phyloP scores from a whole-genome alignment of 1,284 basidiomycete species.

The Marasmius oreades region DNA sequence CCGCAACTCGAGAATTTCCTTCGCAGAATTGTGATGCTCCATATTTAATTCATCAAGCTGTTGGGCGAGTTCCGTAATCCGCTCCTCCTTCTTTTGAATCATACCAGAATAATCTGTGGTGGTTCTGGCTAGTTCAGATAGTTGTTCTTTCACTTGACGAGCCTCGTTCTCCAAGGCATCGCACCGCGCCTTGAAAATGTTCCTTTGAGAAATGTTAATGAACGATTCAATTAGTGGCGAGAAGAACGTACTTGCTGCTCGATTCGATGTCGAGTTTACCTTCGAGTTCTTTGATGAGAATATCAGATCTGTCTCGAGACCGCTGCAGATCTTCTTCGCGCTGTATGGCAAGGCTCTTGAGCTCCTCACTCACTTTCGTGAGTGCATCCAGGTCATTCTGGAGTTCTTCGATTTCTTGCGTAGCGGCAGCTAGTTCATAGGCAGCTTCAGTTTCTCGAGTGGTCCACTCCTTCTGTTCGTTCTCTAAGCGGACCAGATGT shows the following conservation, averaged over 20 bases:
- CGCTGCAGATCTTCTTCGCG: slow-evolving; percentile 80
- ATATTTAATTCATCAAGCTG: slow-evolving; percentile 52
- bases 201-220: slow-evolving; percentile 37
- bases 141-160: slow-evolving; percentile 74
- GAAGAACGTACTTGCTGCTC: slow-evolving; percentile 52
- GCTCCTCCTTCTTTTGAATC: slow-evolving; percentile 78
- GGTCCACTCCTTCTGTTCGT: slow-evolving; percentile 70
- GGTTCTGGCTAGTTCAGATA: slow-evolving; percentile 74
- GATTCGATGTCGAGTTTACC: slow-evolving; percentile 67
- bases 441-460: slow-evolving; percentile 56
- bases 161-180: slow-evolving; percentile 64
- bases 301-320: slow-evolving; percentile 75
- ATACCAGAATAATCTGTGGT: slow-evolving; percentile 77
- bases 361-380: slow-evolving; percentile 65
- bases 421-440: slow-evolving; percentile 53
- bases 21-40: slow-evolving; percentile 52
- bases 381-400: slow-evolving; percentile 58
- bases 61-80: slow-evolving; percentile 56
- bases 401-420: slow-evolving; percentile 57
- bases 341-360: slow-evolving; percentile 67
- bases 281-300: slow-evolving; percentile 67
- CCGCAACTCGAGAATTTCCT: slow-evolving; percentile 65
- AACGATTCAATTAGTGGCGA: slow-evolving; percentile 3
- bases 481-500: slow-evolving; percentile 77
- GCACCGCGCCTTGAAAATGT: slow-evolving; percentile 55